These are phyloP conservation scores for Lipomyces lipofer DNA, from an alignment of 805 yeast genomes.

Conservation along the genomic window DNA sequence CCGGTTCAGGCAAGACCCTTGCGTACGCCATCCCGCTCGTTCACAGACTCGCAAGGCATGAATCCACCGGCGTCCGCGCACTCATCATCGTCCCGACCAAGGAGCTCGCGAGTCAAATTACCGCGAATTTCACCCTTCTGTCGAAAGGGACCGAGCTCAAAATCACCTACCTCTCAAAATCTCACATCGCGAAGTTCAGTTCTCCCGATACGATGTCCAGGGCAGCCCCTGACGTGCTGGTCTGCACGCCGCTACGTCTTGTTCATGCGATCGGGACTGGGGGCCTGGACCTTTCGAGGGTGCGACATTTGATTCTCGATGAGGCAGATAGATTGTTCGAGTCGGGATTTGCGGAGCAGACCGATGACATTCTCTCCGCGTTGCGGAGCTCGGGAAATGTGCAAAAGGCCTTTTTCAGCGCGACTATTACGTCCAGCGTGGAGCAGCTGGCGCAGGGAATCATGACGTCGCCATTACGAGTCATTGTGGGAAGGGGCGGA, in stretches of 20 bases:
- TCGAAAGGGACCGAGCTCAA: slow-evolving; percentile 42
- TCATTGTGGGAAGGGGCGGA: slow-evolving; percentile 72
- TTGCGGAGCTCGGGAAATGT: slow-evolving; percentile 50
- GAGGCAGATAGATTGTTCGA: slow-evolving; percentile 96
- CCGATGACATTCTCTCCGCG: slow-evolving; percentile 71
- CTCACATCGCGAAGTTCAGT: slow-evolving; percentile 50
- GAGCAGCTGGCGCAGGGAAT: slow-evolving; percentile 84
- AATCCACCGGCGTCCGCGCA: slow-evolving; percentile 59
- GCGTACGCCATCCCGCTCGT: slow-evolving; percentile 85
- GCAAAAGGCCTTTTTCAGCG: slow-evolving; percentile 83
- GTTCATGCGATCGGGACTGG: slow-evolving; percentile 72
- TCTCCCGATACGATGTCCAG: slow-evolving; percentile 56
- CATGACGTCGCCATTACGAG: slow-evolving; percentile 81
- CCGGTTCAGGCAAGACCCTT: slow-evolving; percentile 96
- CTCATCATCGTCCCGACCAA: slow-evolving; percentile 90
- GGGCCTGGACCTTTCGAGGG: slow-evolving; percentile 55
- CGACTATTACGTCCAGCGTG: slow-evolving; percentile 91
- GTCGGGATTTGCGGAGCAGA: slow-evolving; percentile 81
- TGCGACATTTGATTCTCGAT: slow-evolving; percentile 81
- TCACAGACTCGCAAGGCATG: slow-evolving; percentile 50
- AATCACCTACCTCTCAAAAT: slow-evolving; percentile 45
- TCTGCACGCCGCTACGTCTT: slow-evolving; percentile 85
- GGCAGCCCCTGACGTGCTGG: slow-evolving; percentile 72
- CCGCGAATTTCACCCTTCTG: slow-evolving; percentile 62
- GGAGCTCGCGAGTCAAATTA: slow-evolving; percentile 87